Conservation (phyloP, 257 asterid species). For the Capsicum chinense region DNA sequence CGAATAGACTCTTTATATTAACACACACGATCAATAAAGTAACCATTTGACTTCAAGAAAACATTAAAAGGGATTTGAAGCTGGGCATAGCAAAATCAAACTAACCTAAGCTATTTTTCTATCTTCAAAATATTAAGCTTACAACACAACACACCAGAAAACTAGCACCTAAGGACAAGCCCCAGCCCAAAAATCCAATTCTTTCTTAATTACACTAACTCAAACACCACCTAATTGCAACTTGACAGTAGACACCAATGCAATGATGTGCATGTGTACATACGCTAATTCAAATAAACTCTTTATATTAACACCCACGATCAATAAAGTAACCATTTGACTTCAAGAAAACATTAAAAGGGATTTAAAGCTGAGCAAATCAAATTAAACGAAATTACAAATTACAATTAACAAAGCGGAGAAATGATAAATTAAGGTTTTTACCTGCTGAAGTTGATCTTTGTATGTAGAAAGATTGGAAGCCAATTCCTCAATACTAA, state of each 20-base stretch:
- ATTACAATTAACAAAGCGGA: neutral
- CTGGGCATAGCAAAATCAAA: neutral
- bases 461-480: conserved; percentile 83
- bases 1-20: neutral
- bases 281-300: neutral
- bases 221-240: neutral
- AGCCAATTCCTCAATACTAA: conserved; percentile 82
- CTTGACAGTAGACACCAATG: neutral
- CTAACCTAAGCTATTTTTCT: neutral
- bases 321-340: neutral
- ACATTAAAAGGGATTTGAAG: neutral
- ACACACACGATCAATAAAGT: neutral
- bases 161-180: neutral
- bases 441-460: conserved; percentile 92
- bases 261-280: neutral
- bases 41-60: neutral
- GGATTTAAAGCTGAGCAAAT: neutral
- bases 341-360: neutral
- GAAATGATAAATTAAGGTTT: neutral
- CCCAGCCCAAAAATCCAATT: neutral
- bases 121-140: neutral
- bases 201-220: neutral
- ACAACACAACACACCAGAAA: conserved; percentile 13
- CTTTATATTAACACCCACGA: neutral
- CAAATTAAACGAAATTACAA: neutral